phyloP scores from a whole-genome alignment of 176 grass and related monocot genomes.

The Rhynchospora pubera region DNA sequence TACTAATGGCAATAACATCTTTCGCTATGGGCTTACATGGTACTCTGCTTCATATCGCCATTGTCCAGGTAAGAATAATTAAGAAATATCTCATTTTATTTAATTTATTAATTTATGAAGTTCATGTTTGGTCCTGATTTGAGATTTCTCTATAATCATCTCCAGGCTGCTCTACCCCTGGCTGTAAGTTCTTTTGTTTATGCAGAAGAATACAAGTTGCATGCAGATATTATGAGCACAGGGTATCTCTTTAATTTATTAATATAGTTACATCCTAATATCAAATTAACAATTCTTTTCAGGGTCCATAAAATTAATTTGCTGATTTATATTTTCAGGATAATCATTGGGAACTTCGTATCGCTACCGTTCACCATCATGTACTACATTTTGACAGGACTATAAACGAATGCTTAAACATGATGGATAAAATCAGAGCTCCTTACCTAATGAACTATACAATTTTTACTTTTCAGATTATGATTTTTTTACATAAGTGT shows the following conservation, averaged over 20 bases:
- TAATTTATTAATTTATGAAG: neutral
- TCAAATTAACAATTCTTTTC: neutral
- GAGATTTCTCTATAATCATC: neutral
- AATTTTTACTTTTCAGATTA: neutral
- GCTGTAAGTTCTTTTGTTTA: slow-evolving; percentile 87
- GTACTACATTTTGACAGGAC: slow-evolving; percentile 52
- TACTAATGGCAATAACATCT: slow-evolving; percentile 49
- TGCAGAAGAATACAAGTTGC: slow-evolving; percentile 75
- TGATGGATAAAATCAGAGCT: slow-evolving; percentile 9
- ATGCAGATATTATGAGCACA: slow-evolving; percentile 95
- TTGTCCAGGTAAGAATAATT: slow-evolving; percentile 49
- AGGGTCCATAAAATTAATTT: neutral
- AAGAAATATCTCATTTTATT: neutral
- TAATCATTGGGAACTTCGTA: slow-evolving; percentile 72
- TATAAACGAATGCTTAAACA: slow-evolving; percentile 19
- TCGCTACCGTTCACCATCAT: slow-evolving; percentile 69
- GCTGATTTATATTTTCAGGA: slow-evolving; percentile 28
- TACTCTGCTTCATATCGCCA: slow-evolving; percentile 44
- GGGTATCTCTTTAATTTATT: slow-evolving; percentile 29
- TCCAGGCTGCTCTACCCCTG: slow-evolving; percentile 69
- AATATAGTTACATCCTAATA: neutral
- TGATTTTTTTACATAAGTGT: neutral
- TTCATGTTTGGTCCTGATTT: slow-evolving; percentile 11
- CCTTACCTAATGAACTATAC: neutral
- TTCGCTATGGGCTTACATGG: slow-evolving; percentile 57